These are phyloP conservation scores for Calocybe indica DNA, from an alignment of 768 basidiomycete species.

Conservation along the genomic window DNA sequence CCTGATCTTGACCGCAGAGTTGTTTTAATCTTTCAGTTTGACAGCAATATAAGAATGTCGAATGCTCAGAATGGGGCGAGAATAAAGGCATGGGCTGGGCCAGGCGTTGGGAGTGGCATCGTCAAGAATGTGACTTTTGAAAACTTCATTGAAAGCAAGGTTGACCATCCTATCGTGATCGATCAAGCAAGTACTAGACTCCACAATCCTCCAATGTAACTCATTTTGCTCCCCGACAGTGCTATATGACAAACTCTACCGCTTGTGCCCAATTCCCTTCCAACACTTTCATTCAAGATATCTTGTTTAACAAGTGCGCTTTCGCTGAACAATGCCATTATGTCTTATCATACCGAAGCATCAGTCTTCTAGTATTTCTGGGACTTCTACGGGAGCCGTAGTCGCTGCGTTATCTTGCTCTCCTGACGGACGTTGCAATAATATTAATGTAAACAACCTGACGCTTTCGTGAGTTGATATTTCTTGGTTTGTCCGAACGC, in stretches of 20 bases:
- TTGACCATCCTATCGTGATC: slow-evolving; percentile 56
- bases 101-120: slow-evolving; percentile 50
- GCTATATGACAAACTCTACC: slow-evolving; percentile 40
- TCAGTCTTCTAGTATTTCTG: slow-evolving; percentile 38
- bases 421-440: slow-evolving; percentile 42
- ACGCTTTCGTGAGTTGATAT: slow-evolving; percentile 31
- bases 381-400: slow-evolving; percentile 46
- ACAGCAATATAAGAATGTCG: slow-evolving; percentile 50
- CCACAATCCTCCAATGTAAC: background rate
- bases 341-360: background rate
- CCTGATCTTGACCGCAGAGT: background rate
- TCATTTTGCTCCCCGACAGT: slow-evolving; percentile 20
- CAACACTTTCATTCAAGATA: slow-evolving; percentile 49
- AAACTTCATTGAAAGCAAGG: slow-evolving; percentile 45
- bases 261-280: slow-evolving; percentile 50
- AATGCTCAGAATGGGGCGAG: slow-evolving; percentile 63
- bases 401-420: slow-evolving; percentile 55
- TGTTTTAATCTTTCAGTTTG: background rate
- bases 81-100: slow-evolving; percentile 64
- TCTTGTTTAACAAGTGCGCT: slow-evolving; percentile 44
- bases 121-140: slow-evolving; percentile 52
- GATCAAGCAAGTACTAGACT: slow-evolving; percentile 33
- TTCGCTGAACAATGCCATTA: background rate
- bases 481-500: background rate
- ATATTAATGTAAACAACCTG: slow-evolving; percentile 43